A percentile compares a stretch with the other conserved stretches of the same genome.
These are phyloP conservation scores for Capniomyces stellatus DNA, from an alignment of 371 early-diverging fungal species.

Conservation along the genomic window DNA sequence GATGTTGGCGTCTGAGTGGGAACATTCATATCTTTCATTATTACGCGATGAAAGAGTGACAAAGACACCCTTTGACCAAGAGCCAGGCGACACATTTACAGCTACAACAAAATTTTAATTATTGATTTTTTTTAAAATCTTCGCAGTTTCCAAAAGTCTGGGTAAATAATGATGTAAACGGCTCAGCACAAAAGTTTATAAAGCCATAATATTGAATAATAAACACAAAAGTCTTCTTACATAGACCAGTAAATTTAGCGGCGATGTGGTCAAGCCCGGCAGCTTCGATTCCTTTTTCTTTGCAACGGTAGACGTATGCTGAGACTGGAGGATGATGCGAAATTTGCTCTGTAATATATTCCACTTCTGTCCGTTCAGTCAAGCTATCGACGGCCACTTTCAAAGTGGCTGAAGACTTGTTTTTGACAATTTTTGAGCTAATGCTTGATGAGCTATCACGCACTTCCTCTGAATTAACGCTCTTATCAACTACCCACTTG, in stretches of 20 bases:
- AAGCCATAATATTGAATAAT: constrained; percentile 6
- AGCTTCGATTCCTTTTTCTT: constrained; percentile 28
- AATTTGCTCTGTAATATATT: constrained; percentile 35
- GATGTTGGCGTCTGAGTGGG: constrained; percentile 28
- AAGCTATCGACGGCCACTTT: background rate
- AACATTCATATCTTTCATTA: constrained; percentile 29
- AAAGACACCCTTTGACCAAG: constrained; percentile 34
- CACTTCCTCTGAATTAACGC: background rate
- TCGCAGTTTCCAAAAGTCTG: background rate
- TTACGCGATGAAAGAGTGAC: constrained; percentile 27
- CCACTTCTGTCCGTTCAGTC: constrained; percentile 15
- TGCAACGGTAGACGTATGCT: constrained; percentile 31
- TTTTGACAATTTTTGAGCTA: background rate
- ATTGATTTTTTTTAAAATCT: background rate
- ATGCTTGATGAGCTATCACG: background rate
- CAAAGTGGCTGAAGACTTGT: background rate
- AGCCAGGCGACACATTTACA: constrained; percentile 30
- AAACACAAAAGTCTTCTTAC: background rate
- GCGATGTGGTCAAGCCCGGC: constrained; percentile 34
- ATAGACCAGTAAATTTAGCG: constrained; percentile 36
- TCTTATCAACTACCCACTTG: constrained; percentile 27
- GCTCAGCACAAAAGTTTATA: background rate
- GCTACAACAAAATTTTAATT: constrained; percentile 5
- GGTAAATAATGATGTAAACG: background rate
- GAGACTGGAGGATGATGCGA: constrained; percentile 46